Evolutionary conservation across 108 stramenopile genomes (phyloP), one percentile per base, ranked within the genome.

Genomic region (Fragilariopsis cylindrus): DNA sequence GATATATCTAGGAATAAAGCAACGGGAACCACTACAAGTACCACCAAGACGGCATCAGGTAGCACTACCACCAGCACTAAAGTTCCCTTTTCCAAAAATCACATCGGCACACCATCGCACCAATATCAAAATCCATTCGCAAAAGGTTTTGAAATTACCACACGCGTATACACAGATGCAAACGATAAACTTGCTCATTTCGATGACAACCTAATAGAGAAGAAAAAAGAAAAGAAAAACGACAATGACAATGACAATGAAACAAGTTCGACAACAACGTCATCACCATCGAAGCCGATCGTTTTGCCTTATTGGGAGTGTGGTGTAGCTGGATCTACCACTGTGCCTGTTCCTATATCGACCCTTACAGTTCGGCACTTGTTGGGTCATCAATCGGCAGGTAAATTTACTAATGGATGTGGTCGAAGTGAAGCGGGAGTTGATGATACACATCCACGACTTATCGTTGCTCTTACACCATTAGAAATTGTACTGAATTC

Each of bases 251-350:
- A 6, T 21, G 30, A 21, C 11, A 41, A 21, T 11, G 7, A 21
- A 5, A 41, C 58, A 56, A 19, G 18, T n/a, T 56, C 55, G 55
- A 11, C n/a, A 8, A 11, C 62, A 45, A 2, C 6, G 6, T 57
- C 57, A 9, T 57, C 57, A 6, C 58, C 58, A 30, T 53, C 50
- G 19, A 41, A 21, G 7, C 46, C 76, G 4, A 69, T 82, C n/a
- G 62, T 76, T 3, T 69, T 87, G 30, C 87, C 87, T 7, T 88
- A 81, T 41, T 81, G 78, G 76, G 87, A 88, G 54, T 88, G 82
- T 66, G 80, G 77, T 39, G 84, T 76, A 3, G 48, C 71, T 2
- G 84, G 84, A 4, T 79, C 78, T 1, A 83, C 81, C 4, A 81
- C 82, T 5, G 63, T 73, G 4, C 72, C 78, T 45, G 72, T 79